Conservation (phyloP, 163 green algal genomes). For the Scenedesmus sp. region DNA sequence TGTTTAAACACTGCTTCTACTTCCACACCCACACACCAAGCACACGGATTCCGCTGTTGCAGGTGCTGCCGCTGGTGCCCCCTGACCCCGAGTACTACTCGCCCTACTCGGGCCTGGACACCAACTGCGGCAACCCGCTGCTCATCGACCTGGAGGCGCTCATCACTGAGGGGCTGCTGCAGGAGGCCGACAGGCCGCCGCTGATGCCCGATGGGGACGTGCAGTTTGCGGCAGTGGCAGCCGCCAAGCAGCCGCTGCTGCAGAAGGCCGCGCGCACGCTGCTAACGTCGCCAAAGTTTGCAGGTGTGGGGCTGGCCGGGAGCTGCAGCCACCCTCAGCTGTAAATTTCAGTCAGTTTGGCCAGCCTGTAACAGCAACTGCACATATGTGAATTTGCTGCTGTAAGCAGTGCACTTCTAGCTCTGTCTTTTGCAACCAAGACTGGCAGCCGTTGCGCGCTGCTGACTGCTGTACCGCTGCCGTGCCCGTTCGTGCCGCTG, state of each 20-base stretch:
- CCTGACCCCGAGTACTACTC: conserved; percentile 94
- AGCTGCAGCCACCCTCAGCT: too few relatives aligned
- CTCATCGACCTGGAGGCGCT: conserved; percentile 93
- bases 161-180: conserved; percentile 88
- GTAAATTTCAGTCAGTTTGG: background rate
- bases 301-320: background rate
- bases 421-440: background rate
- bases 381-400: background rate
- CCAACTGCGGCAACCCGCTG: conserved; percentile 91
- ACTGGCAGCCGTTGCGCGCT: background rate
- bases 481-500: conserved; percentile 60
- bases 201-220: conserved; percentile 49
- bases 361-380: background rate
- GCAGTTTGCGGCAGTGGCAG: conserved; percentile 66
- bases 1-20: too few relatives aligned
- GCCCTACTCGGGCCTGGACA: conserved; percentile 88
- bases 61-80: conserved; percentile 96
- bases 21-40: too few relatives aligned
- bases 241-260: conserved; percentile 84
- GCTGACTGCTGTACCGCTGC: background rate
- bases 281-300: conserved; percentile 34
- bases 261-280: conserved; percentile 74
- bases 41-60: conserved; percentile 25
- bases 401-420: background rate
- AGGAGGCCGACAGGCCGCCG: conserved; percentile 67